Percentiles rank a stretch among this genome's conserved stretches.
phyloP scores from a whole-genome alignment of 306 rosid species.

The Betula pendula region DNA sequence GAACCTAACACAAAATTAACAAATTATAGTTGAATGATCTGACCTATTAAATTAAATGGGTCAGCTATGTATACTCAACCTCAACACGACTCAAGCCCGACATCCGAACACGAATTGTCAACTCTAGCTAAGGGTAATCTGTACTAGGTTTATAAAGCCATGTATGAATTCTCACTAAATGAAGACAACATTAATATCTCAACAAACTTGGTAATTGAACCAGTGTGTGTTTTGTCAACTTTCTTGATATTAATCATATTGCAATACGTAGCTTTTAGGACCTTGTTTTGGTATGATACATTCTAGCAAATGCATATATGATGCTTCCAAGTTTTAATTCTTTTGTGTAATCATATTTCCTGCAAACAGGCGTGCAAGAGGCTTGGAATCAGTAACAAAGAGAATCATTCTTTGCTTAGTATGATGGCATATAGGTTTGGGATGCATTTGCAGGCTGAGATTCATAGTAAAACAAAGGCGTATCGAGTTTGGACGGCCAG shows the following conservation, averaged over 20 bases:
- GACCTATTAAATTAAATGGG: too few relatives aligned
- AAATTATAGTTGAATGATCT: too few relatives aligned
- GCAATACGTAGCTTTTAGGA: conserved; percentile 1
- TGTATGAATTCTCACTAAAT: too few relatives aligned
- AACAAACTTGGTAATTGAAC: too few relatives aligned
- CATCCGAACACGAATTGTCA: too few relatives aligned
- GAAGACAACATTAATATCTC: too few relatives aligned
- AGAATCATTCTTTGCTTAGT: conserved; percentile 46
- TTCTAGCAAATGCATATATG: conserved; percentile 23
- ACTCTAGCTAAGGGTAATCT: too few relatives aligned
- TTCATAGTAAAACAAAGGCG: conserved; percentile 46
- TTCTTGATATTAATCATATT: not conserved
- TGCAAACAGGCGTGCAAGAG: conserved; percentile 58
- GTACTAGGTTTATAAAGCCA: too few relatives aligned
- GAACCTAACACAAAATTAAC: too few relatives aligned
- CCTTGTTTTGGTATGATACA: conserved; percentile 19
- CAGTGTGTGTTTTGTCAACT: too few relatives aligned
- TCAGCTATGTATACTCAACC: too few relatives aligned
- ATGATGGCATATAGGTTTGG: conserved; percentile 71
- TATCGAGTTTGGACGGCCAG: conserved; percentile 74
- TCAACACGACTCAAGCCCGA: too few relatives aligned
- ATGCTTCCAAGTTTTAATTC: conserved; percentile 24
- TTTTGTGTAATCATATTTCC: conserved; percentile 25
- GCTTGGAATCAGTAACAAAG: conserved; percentile 80
- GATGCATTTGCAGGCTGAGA: conserved; percentile 71